phyloP scores from a whole-genome alignment of 805 yeast species.

The Lipomyces kockii region DNA sequence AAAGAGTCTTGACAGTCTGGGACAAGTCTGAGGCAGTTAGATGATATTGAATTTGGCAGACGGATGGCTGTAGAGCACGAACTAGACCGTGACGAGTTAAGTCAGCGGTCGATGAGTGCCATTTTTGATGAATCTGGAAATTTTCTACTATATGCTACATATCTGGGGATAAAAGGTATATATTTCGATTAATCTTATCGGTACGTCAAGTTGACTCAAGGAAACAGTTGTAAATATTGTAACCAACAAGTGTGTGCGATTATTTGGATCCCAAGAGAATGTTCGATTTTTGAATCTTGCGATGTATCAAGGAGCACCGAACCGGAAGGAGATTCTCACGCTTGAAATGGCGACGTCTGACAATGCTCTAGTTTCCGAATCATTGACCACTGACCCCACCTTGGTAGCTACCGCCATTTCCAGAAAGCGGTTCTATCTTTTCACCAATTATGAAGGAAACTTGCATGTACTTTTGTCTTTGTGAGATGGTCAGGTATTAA shows the following conservation, averaged over 20 bases:
- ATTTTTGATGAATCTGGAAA: conserved; percentile 44
- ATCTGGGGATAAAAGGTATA: conserved; percentile 43
- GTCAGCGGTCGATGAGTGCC: conserved; percentile 26
- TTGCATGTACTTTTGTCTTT: conserved; percentile 26
- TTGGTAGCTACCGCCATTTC: conserved; percentile 42
- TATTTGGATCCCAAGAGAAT: conserved; percentile 44
- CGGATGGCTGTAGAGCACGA: conserved; percentile 42
- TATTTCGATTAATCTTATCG: background rate
- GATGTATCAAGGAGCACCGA: conserved; percentile 45
- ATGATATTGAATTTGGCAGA: conserved; percentile 42
- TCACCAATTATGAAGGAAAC: conserved; percentile 38
- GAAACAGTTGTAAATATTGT: conserved; percentile 38
- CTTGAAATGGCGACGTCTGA: conserved; percentile 45
- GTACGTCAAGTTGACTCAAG: too few relatives aligned
- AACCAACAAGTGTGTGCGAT: conserved; percentile 39
- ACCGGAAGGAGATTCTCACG: conserved; percentile 38
- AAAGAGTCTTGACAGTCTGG: conserved; percentile 22
- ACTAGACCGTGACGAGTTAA: conserved; percentile 22
- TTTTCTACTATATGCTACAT: conserved; percentile 42
- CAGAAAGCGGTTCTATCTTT: conserved; percentile 42
- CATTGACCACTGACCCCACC: conserved; percentile 42
- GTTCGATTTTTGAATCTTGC: conserved; percentile 42
- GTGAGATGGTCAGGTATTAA: background rate
- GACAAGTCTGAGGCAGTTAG: conserved; percentile 34
- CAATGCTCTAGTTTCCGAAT: conserved; percentile 42